Evolutionary conservation across 495 filamentous ascomycete genomes (phyloP).

Genomic region (Talaromyces borbonicus): DNA sequence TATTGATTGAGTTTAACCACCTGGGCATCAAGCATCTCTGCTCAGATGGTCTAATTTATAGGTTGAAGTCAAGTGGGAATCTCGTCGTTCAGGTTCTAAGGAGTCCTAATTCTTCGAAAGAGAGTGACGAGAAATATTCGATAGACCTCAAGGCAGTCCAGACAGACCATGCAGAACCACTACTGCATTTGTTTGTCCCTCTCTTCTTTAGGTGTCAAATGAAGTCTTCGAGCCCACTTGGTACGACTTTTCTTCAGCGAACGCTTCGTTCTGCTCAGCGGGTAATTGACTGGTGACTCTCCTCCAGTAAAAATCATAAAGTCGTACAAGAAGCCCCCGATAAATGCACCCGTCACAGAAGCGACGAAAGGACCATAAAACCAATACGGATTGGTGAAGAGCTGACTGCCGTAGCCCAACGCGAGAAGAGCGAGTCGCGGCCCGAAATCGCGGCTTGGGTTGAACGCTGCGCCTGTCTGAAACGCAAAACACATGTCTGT

Average conservation of each 20-base stretch:
- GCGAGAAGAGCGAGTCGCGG: conserved; percentile 34
- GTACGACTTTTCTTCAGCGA: conserved; percentile 23
- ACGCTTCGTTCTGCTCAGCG: conserved; percentile 27
- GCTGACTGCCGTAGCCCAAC: conserved; percentile 29
- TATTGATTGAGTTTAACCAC: background rate
- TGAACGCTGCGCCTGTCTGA: conserved; percentile 40
- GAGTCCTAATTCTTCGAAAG: too few species aligned
- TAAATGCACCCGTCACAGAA: conserved; percentile 31
- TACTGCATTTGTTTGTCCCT: background rate
- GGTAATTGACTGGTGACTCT: conserved; percentile 43
- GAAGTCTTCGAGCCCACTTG: conserved; percentile 24
- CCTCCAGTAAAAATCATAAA: conserved; percentile 44
- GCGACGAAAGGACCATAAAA: conserved; percentile 42
- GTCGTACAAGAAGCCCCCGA: conserved; percentile 42
- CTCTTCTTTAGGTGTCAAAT: conserved; percentile 6
- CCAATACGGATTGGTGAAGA: conserved; percentile 40
- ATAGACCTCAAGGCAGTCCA: too few species aligned
- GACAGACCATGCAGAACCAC: too few species aligned
- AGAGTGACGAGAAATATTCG: too few species aligned
- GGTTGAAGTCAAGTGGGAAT: too few species aligned
- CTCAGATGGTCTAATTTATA: too few species aligned
- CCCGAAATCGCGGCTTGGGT: conserved; percentile 43
- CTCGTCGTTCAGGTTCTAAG: too few species aligned
- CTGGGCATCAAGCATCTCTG: background rate
- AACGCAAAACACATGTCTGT: conserved; percentile 36